Evolutionary conservation across 495 filamentous ascomycete species (phyloP).

Genomic region (Neurospora discreta): DNA sequence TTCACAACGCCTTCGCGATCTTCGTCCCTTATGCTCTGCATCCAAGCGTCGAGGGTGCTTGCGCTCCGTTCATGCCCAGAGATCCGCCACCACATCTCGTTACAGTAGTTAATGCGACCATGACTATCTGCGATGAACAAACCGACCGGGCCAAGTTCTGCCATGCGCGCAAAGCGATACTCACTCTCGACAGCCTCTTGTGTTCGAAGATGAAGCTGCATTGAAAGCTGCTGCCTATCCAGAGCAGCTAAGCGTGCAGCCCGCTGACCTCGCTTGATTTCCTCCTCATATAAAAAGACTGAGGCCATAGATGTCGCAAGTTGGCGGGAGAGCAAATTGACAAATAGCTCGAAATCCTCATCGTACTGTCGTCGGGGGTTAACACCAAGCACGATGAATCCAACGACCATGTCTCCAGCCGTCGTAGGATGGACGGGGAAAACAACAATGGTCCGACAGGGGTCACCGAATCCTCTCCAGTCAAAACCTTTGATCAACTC

Average conservation of each 20-base stretch:
- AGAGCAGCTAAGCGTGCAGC: constrained; percentile 54
- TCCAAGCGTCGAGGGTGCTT: constrained; percentile 46
- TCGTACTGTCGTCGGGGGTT: constrained; percentile 62
- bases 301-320: constrained; percentile 60
- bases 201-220: constrained; percentile 53
- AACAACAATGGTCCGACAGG: constrained; percentile 51
- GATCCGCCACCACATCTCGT: constrained; percentile 64
- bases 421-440: constrained; percentile 62
- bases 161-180: constrained; percentile 63
- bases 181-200: constrained; percentile 59
- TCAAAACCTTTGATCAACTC: constrained; percentile 49
- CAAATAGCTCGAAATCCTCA: constrained; percentile 57
- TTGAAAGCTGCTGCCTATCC: constrained; percentile 54
- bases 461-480: constrained; percentile 54
- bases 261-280: constrained; percentile 54
- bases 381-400: constrained; percentile 57
- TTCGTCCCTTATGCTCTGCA: constrained; percentile 51
- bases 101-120: constrained; percentile 57
- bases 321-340: constrained; percentile 57
- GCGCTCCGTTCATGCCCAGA: constrained; percentile 42
- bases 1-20: constrained; percentile 41
- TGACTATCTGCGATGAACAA: constrained; percentile 57
- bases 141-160: constrained; percentile 60
- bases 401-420: constrained; percentile 47
- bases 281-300: constrained; percentile 62